A percentile compares a stretch with the other conserved stretches of the same genome.
These are phyloP conservation scores for Cystofilobasidium bisporidii DNA, from an alignment of 768 basidiomycete species.

Conservation along the genomic window DNA sequence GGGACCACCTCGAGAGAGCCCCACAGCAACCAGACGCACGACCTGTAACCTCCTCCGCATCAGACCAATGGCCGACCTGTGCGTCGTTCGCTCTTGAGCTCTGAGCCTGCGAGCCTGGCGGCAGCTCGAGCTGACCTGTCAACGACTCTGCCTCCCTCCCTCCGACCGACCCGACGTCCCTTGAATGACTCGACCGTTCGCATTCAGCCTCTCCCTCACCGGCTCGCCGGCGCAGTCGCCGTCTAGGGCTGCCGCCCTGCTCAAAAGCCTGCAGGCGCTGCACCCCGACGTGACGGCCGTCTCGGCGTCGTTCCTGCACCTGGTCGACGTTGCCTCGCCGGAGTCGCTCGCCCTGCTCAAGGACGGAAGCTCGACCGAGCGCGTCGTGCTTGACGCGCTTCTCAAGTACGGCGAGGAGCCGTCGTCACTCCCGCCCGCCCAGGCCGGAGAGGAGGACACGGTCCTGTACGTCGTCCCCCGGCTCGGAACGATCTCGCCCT, in stretches of 20 bases:
- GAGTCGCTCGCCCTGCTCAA: slow-evolving; percentile 47
- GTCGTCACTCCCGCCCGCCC: slow-evolving; percentile 36
- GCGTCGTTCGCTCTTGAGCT: neutral
- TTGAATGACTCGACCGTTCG: no score
- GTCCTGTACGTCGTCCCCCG: slow-evolving; percentile 65
- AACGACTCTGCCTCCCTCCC: neutral
- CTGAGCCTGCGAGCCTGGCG: neutral
- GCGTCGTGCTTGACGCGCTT: slow-evolving; percentile 56
- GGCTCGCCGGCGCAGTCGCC: slow-evolving; percentile 68
- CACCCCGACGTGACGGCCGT: slow-evolving; percentile 52
- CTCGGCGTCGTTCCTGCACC: slow-evolving; percentile 77
- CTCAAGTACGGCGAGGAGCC: slow-evolving; percentile 72
- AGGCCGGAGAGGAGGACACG: slow-evolving; percentile 41
- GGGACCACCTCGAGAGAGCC: neutral
- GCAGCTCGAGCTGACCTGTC: neutral
- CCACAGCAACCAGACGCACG: neutral
- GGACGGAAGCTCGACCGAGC: slow-evolving; percentile 44
- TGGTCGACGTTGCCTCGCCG: slow-evolving; percentile 56
- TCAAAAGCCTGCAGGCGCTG: slow-evolving; percentile 51
- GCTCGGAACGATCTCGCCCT: slow-evolving; percentile 87
- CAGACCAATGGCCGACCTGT: neutral
- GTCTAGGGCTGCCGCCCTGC: slow-evolving; percentile 59
- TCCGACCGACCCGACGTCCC: neutral
- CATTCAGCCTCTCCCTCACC: slow-evolving; percentile 69
- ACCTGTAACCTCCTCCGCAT: neutral